Evolutionary conservation across 2,329 filamentous ascomycete genomes (phyloP).

Genomic region (Neonectria sp.): DNA sequence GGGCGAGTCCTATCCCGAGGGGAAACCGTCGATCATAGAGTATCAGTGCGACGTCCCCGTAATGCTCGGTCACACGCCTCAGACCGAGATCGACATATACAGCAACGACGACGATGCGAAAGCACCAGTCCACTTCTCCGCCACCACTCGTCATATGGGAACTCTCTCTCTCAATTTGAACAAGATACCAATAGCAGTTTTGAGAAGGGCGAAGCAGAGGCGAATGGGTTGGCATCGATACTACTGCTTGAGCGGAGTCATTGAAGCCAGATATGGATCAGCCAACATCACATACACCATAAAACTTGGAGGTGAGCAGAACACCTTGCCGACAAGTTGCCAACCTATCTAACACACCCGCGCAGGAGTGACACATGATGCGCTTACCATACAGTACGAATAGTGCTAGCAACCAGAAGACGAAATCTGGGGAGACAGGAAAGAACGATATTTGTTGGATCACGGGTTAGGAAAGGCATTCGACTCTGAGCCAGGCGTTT

Average conservation of each 20-base stretch:
- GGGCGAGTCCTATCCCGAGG: constrained; percentile 57
- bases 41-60: constrained; percentile 58
- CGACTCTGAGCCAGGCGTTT: constrained; percentile 15
- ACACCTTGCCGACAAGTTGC: neutral
- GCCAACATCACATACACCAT: constrained; percentile 56
- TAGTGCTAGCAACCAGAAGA: constrained; percentile 19
- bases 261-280: constrained; percentile 57
- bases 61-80: constrained; percentile 51
- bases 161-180: constrained; percentile 54
- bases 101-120: constrained; percentile 51
- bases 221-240: constrained; percentile 56
- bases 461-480: neutral
- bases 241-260: constrained; percentile 54
- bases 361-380: constrained; percentile 55
- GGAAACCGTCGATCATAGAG: constrained; percentile 53
- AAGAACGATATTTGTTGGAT: neutral
- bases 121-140: constrained; percentile 51
- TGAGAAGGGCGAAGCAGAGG: constrained; percentile 49
- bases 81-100: constrained; percentile 57
- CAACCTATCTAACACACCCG: constrained; percentile 34
- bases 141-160: constrained; percentile 51
- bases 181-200: constrained; percentile 52
- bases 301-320: constrained; percentile 54
- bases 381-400: constrained; percentile 55
- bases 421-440: constrained; percentile 3